Evolutionary conservation across 2,329 filamentous ascomycete species (phyloP).

Genomic region (Monilinia aucupariae): DNA sequence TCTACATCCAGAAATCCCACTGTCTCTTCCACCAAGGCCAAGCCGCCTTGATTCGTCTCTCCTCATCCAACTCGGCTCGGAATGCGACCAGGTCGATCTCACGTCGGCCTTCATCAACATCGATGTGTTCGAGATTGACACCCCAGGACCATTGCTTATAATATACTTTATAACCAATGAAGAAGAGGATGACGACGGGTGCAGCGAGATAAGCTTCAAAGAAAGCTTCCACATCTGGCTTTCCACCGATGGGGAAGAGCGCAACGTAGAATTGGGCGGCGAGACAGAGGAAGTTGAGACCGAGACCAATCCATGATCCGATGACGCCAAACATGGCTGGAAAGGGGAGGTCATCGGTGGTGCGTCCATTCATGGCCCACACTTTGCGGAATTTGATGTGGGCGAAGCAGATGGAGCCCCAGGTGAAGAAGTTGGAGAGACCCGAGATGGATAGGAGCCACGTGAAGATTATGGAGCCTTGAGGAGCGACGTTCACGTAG

Average conservation of each 20-base stretch:
- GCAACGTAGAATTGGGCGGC: constrained; percentile 48
- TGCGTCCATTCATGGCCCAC: constrained; percentile 55
- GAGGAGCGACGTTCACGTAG: constrained; percentile 54
- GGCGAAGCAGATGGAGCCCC: constrained; percentile 61
- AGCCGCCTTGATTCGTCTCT: constrained; percentile 29
- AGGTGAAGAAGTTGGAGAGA: constrained; percentile 69
- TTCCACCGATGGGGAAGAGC: constrained; percentile 45
- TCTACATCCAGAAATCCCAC: constrained; percentile 25
- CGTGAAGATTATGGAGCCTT: constrained; percentile 58
- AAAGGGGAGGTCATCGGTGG: constrained; percentile 45
- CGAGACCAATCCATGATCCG: constrained; percentile 64
- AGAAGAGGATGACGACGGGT: constrained; percentile 52
- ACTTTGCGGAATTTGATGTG: constrained; percentile 61
- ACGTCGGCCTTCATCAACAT: constrained; percentile 33
- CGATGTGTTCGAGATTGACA: constrained; percentile 28
- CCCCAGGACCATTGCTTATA: constrained; percentile 31
- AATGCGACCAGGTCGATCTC: constrained; percentile 33
- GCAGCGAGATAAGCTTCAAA: constrained; percentile 48
- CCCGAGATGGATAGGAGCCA: constrained; percentile 70
- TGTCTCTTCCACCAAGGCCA: constrained; percentile 33
- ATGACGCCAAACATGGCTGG: constrained; percentile 49
- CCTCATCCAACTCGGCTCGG: constrained; percentile 31
- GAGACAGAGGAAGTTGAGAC: constrained; percentile 62
- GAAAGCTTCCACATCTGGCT: constrained; percentile 37
- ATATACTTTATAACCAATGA: constrained; percentile 61